Percentiles rank a stretch among this genome's conserved stretches.
Conservation (phyloP, 1,284 basidiomycete species). For the Cutaneotrichosporon mucoides region DNA sequence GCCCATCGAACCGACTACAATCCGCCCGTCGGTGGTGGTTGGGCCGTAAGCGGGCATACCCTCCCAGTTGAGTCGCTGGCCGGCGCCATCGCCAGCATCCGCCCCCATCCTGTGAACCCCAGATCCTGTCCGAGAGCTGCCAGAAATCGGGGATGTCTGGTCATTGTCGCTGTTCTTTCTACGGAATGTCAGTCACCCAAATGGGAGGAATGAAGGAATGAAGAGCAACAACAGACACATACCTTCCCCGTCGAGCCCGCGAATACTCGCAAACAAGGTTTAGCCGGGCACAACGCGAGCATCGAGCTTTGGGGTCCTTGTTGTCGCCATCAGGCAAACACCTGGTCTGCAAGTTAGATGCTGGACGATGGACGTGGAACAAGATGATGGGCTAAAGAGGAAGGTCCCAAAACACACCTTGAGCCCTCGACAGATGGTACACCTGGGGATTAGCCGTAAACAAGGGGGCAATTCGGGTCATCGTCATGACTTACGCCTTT, state of each 20-base stretch:
- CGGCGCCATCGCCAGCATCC: not conserved
- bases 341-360: slow-evolving; percentile 7
- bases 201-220: not conserved
- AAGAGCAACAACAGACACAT: not conserved
- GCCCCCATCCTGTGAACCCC: not conserved
- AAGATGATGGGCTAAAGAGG: not conserved
- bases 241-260: slow-evolving; percentile 13
- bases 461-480: not conserved
- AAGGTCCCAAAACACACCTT: slow-evolving; percentile 7
- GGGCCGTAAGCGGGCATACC: not conserved
- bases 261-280: slow-evolving; percentile 13
- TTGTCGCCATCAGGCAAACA: slow-evolving; percentile 18
- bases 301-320: slow-evolving; percentile 11
- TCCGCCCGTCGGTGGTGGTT: not conserved
- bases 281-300: slow-evolving; percentile 19
- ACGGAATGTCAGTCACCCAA: not conserved
- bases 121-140: not conserved
- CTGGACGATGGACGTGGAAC: not conserved
- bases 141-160: not conserved
- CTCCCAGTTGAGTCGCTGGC: not conserved
- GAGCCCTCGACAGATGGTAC: slow-evolving; percentile 13
- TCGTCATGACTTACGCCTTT: slow-evolving; percentile 15
- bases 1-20: not conserved
- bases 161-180: not conserved
- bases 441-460: slow-evolving; percentile 1